These are phyloP conservation scores for Asterionellopsis glacialis DNA, from an alignment of 108 stramenopile genomes.

Conservation along the genomic window DNA sequence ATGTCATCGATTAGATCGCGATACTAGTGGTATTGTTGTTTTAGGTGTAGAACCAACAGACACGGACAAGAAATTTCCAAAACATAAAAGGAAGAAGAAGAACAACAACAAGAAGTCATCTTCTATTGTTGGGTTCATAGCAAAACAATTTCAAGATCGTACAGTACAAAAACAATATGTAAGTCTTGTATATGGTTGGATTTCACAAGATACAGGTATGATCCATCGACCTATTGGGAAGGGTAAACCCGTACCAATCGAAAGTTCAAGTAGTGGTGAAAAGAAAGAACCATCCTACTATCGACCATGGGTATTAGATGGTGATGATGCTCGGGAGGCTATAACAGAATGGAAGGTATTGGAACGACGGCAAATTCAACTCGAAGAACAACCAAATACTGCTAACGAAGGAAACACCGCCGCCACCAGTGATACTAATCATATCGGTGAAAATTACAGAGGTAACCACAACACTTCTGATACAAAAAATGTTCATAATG, in stretches of 20 bases:
- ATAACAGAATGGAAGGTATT: conserved; percentile 28
- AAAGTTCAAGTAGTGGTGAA: conserved; percentile 17
- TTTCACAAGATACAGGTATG: conserved; percentile 20
- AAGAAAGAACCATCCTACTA: conserved; percentile 5
- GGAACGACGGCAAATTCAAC: conserved; percentile 7
- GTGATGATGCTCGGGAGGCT: conserved; percentile 31
- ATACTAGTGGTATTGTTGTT: conserved; percentile 58
- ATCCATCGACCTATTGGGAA: conserved; percentile 45
- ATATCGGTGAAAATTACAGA: background rate
- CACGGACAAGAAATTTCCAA: conserved; percentile 22
- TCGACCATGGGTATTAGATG: conserved; percentile 22
- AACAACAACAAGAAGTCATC: too few species aligned
- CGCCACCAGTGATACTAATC: background rate
- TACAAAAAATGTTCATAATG: background rate
- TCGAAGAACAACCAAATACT: conserved; percentile 2
- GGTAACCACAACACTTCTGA: background rate
- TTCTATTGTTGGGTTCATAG: background rate
- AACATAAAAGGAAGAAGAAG: background rate
- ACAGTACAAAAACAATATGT: conserved; percentile 44
- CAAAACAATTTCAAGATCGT: conserved; percentile 42
- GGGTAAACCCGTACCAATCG: conserved; percentile 17
- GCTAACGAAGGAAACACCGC: background rate
- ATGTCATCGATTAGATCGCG: conserved; percentile 65
- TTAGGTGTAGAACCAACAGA: conserved; percentile 19
- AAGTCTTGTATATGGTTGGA: conserved; percentile 46